Percentiles rank a stretch among this genome's conserved stretches.
Evolutionary conservation across 805 yeast genomes (phyloP).

Genomic region (Torulaspora gathmanii): DNA sequence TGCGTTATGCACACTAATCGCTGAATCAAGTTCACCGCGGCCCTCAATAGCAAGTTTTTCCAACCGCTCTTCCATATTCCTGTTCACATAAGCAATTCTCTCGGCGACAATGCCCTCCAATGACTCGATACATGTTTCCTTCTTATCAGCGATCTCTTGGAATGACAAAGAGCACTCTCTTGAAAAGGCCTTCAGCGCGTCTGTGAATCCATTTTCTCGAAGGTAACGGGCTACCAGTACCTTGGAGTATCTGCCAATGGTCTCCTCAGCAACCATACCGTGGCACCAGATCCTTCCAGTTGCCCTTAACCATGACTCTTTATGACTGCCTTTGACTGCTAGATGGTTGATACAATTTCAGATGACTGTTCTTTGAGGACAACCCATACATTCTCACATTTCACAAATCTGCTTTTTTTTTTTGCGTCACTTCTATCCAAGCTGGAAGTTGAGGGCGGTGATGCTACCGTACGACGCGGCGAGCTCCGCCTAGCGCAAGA

Average conservation of each 20-base stretch:
- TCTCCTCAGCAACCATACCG: not conserved
- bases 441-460: not conserved
- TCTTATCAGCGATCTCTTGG: constrained; percentile 7
- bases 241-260: constrained; percentile 21
- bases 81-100: constrained; percentile 27
- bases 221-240: constrained; percentile 56
- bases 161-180: constrained; percentile 23
- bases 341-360: not conserved
- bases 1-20: constrained; percentile 23
- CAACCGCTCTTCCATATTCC: constrained; percentile 13
- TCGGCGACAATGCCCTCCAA: constrained; percentile 26
- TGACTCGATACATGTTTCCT: constrained; percentile 13
- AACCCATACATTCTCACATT: constrained; percentile 5
- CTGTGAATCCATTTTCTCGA: constrained; percentile 42
- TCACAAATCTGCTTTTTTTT: not conserved
- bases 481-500: not conserved
- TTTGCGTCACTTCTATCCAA: constrained; percentile 2
- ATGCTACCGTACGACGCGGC: not conserved
- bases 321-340: not conserved
- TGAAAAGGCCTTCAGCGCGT: constrained; percentile 48
- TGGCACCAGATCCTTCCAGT: not conserved
- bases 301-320: not conserved
- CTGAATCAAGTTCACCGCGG: constrained; percentile 3
- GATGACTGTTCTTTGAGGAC: not conserved
- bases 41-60: constrained; percentile 2